Conservation (phyloP, 1,284 basidiomycete species). For the Rhodofomes roseus region DNA sequence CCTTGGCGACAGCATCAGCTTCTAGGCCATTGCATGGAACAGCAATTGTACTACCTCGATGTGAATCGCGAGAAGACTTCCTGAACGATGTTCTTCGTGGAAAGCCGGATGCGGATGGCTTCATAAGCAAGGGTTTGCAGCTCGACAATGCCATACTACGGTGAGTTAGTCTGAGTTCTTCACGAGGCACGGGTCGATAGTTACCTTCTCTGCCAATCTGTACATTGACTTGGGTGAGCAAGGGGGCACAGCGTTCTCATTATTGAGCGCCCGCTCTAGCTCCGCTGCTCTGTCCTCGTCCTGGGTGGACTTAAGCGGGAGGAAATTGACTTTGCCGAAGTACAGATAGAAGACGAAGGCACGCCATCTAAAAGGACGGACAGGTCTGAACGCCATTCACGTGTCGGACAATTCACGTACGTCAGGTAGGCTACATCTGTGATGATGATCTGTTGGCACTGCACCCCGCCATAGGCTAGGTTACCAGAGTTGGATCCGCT, state of each 20-base stretch:
- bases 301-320: conserved; percentile 16
- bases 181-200: not conserved
- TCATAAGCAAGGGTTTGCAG: conserved; percentile 15
- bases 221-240: conserved; percentile 27
- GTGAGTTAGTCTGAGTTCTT: not conserved
- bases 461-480: not conserved
- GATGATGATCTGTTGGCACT: conserved; percentile 15
- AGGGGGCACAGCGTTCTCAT: conserved; percentile 10
- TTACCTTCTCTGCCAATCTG: conserved; percentile 22
- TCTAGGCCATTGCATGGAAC: not conserved
- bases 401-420: conserved; percentile 9
- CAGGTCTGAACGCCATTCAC: not conserved
- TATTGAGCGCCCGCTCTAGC: conserved; percentile 1
- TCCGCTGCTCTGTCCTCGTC: conserved; percentile 5
- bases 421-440: conserved; percentile 19
- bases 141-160: conserved; percentile 7
- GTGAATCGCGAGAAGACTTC: conserved; percentile 22
- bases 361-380: conserved; percentile 10
- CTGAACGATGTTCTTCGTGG: conserved; percentile 14
- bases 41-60: conserved; percentile 9
- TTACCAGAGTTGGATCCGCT: not conserved
- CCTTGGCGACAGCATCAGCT: not conserved
- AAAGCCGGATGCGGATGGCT: conserved; percentile 11
- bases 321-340: conserved; percentile 20
- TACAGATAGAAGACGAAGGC: conserved; percentile 23